These are phyloP conservation scores for Pyrenula aspistea DNA, from an alignment of 495 filamentous ascomycete genomes.

Conservation along the genomic window DNA sequence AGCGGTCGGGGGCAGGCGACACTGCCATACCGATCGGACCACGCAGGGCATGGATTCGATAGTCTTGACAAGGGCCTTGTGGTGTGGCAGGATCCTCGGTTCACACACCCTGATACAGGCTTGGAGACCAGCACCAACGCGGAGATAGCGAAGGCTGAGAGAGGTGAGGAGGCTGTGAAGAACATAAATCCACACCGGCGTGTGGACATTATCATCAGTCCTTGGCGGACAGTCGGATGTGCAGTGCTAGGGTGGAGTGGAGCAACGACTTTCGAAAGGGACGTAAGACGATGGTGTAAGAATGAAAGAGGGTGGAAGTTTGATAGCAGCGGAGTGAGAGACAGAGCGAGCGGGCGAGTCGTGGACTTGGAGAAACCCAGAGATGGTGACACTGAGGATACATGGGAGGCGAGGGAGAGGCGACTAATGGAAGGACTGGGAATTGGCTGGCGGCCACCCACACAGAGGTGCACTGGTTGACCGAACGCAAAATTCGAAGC, in stretches of 20 bases:
- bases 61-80: slow-evolving; percentile 83
- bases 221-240: slow-evolving; percentile 80
- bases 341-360: slow-evolving; percentile 52
- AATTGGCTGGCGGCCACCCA: slow-evolving; percentile 58
- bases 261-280: slow-evolving; percentile 80
- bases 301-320: slow-evolving; percentile 67
- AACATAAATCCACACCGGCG: slow-evolving; percentile 66
- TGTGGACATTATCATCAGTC: slow-evolving; percentile 88
- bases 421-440: slow-evolving; percentile 71
- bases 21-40: slow-evolving; percentile 34
- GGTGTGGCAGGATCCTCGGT: slow-evolving; percentile 79
- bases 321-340: slow-evolving; percentile 76
- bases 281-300: slow-evolving; percentile 72
- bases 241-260: slow-evolving; percentile 83
- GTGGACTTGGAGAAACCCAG: slow-evolving; percentile 43
- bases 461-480: slow-evolving; percentile 66
- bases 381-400: slow-evolving; percentile 22
- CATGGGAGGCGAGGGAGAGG: slow-evolving; percentile 62
- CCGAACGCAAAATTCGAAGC: too few species aligned
- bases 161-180: neutral
- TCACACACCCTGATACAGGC: slow-evolving; percentile 1
- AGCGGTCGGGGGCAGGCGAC: slow-evolving; percentile 62
- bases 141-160: slow-evolving; percentile 10
- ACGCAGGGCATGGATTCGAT: slow-evolving; percentile 52
- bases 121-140: slow-evolving; percentile 22